Percentiles rank a stretch among this genome's conserved stretches.
Evolutionary conservation across 1,139 yeast genomes (phyloP).

Genomic region (Lodderomyces parapsilosis): DNA sequence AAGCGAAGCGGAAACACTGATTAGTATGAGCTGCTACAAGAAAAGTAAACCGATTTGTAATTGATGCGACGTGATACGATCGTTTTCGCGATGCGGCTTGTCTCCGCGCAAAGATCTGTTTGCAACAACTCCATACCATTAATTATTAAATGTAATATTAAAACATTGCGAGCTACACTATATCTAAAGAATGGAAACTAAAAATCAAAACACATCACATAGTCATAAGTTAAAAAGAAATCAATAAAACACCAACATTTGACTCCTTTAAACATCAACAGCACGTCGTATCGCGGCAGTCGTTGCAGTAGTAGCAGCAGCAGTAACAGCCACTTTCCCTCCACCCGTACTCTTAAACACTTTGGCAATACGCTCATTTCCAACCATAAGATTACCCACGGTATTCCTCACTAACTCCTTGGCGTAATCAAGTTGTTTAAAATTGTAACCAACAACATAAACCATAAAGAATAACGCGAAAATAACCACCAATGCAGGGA

Average conservation of each 20-base stretch:
- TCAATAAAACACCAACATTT: background rate
- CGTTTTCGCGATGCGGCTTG: background rate
- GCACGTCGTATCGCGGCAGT: background rate
- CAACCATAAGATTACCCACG: constrained; percentile 63
- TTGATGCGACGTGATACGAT: background rate
- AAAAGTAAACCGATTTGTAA: background rate
- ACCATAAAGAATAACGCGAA: constrained; percentile 52
- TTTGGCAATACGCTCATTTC: constrained; percentile 65
- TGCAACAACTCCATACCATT: too few relatives aligned
- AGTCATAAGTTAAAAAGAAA: background rate
- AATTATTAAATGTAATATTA: background rate
- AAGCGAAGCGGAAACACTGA: too few relatives aligned
- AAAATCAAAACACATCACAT: background rate
- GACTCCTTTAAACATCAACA: background rate
- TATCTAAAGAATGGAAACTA: background rate
- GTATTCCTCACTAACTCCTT: constrained; percentile 51
- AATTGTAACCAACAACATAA: constrained; percentile 50
- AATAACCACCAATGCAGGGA: constrained; percentile 60
- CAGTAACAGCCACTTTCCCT: constrained; percentile 7
- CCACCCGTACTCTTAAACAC: constrained; percentile 32
- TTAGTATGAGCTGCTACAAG: too few relatives aligned
- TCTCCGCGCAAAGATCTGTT: background rate
- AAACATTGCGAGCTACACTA: background rate
- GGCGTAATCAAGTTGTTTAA: constrained; percentile 38
- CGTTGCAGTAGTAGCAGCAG: constrained; percentile 1